These are phyloP conservation scores for Citrullus colocynthis DNA, from an alignment of 306 rosid species.

Conservation along the genomic window DNA sequence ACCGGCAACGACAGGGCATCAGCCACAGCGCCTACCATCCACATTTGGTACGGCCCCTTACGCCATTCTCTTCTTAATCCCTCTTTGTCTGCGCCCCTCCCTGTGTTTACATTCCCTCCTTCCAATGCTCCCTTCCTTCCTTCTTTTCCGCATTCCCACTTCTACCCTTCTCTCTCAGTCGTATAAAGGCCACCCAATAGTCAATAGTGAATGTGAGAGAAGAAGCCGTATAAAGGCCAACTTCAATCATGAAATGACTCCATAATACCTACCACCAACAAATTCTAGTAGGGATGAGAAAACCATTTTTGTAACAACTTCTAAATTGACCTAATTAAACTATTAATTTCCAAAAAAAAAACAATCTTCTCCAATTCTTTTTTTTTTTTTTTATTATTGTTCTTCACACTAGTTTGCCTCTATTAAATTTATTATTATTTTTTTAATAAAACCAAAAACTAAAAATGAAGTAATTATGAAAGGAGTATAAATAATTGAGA, in stretches of 20 bases:
- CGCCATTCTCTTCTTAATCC: background rate
- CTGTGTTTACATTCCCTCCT: background rate
- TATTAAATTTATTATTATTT: no score
- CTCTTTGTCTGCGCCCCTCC: background rate
- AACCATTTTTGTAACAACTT: background rate
- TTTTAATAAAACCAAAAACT: no score
- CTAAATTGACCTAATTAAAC: background rate
- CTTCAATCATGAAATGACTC: background rate
- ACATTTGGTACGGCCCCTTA: background rate
- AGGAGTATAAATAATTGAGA: no score
- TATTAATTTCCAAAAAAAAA: no score
- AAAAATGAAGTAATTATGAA: no score
- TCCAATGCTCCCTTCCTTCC: background rate
- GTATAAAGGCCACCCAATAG: background rate
- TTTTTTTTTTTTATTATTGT: no score
- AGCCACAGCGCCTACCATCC: background rate
- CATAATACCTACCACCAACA: background rate
- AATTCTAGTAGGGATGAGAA: background rate
- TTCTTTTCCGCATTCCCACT: background rate
- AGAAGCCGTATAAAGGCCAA: background rate
- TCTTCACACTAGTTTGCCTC: no score
- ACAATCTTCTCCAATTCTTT: no score
- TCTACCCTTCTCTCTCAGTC: background rate
- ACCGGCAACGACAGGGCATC: background rate
- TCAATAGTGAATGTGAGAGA: no score